Base-by-base conservation (phyloP, 176 grass and related monocot species). In the Leersia perrieri region DNA sequence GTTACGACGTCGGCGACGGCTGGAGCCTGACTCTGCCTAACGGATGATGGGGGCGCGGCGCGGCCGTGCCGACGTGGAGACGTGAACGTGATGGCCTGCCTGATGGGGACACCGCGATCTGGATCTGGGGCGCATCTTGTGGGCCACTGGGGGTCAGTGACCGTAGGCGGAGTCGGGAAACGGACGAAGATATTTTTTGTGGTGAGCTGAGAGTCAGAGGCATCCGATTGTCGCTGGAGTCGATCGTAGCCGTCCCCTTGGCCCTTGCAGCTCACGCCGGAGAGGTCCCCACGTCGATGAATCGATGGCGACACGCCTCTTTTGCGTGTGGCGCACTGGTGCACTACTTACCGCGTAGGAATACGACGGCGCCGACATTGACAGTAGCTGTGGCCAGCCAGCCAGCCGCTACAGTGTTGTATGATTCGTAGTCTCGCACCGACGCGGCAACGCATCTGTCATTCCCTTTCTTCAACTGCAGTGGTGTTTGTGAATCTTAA, bases 61-160 rank as follows among this genome's bases (percentile, higher is more conserved):
- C n/a, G n/a, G n/a, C n/a, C n/a, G n/a, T n/a, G n/a, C n/a, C n/a
- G n/a, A n/a, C n/a, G n/a, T n/a, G n/a, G n/a, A n/a, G n/a, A n/a
- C n/a, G n/a, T n/a, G n/a, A n/a, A n/a, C n/a, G n/a, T n/a, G n/a
- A n/a, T n/a, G n/a, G n/a, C n/a, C n/a, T n/a, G n/a, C 34, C 25
- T 62, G 53, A 41, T 83, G 72, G 79, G 79, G 1, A 57, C 79
- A 41, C 66, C 66, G 66, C 55, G 77, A 80, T 74, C 77, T 80
- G 63, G 84, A 86, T 86, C 84, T 86, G 70, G 34, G 22, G 18
- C 13, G 66, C 35, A 26, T 34, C 29, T 33, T 18, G 42, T 55
- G 64, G 75, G 28, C 75, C 75, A 78, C 1, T 57, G 9, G 32
- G 32, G 23, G 31, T 47, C 30, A 74, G 72, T 20, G 47, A 20